Evolutionary conservation across 2,329 filamentous ascomycete genomes (phyloP).

Genomic region (Fusarium zealandicum): DNA sequence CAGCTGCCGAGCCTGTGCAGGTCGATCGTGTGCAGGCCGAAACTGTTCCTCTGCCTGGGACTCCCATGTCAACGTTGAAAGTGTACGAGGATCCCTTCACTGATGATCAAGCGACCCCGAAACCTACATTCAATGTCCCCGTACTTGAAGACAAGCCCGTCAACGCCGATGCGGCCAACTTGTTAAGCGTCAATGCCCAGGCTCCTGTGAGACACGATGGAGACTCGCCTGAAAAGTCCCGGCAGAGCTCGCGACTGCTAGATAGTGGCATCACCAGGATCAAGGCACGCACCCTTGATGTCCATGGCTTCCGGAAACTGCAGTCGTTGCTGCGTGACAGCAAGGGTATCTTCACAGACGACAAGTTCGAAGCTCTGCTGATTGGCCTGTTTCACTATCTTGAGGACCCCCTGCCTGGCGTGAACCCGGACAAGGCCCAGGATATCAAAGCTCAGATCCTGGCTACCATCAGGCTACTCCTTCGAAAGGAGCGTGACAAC

Average conservation of each 20-base stretch:
- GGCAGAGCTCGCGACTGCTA: slow-evolving; percentile 68
- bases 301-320: slow-evolving; percentile 80
- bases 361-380: slow-evolving; percentile 73
- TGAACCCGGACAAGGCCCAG: slow-evolving; percentile 69
- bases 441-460: slow-evolving; percentile 79
- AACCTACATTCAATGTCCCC: slow-evolving; percentile 54
- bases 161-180: slow-evolving; percentile 59
- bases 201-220: slow-evolving; percentile 30
- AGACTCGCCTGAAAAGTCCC: slow-evolving; percentile 56
- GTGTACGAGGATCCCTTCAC: slow-evolving; percentile 71
- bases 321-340: slow-evolving; percentile 76
- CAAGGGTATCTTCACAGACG: slow-evolving; percentile 68
- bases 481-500: slow-evolving; percentile 70
- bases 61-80: slow-evolving; percentile 47
- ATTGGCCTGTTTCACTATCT: slow-evolving; percentile 75
- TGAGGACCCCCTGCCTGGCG: slow-evolving; percentile 63
- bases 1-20: not conserved
- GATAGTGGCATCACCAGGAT: slow-evolving; percentile 79
- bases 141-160: slow-evolving; percentile 67
- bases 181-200: slow-evolving; percentile 40
- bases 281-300: slow-evolving; percentile 74
- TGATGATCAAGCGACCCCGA: slow-evolving; percentile 55
- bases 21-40: slow-evolving; percentile 11
- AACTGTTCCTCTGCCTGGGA: slow-evolving; percentile 11
- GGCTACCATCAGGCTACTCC: slow-evolving; percentile 75